phyloP scores from a whole-genome alignment of 768 basidiomycete genomes.

The Amanita jacksonii region DNA sequence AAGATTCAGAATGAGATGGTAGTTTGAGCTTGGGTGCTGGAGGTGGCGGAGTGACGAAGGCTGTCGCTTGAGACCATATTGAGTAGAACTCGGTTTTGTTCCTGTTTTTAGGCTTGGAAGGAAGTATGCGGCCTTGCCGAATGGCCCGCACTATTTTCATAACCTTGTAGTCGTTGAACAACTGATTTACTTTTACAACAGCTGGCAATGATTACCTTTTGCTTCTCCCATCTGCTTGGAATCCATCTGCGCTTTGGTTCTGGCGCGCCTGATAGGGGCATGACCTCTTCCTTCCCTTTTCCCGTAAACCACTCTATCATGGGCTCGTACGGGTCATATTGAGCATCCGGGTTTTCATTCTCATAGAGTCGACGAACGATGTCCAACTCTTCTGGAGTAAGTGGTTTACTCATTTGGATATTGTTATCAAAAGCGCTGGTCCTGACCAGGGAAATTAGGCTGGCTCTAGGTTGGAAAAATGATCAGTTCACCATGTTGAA shows the following conservation, averaged over 20 bases:
- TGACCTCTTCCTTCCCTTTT: slow-evolving; percentile 87
- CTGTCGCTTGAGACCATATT: slow-evolving; percentile 81
- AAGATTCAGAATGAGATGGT: slow-evolving; percentile 93
- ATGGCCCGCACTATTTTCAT: slow-evolving; percentile 99
- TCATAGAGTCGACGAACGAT: slow-evolving; percentile 87
- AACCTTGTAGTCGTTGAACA: slow-evolving; percentile 39
- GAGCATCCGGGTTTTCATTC: slow-evolving; percentile 84
- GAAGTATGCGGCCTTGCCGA: slow-evolving; percentile 87
- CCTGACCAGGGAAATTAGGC: slow-evolving; percentile 32
- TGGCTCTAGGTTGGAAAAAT: not conserved
- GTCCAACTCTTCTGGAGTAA: slow-evolving; percentile 87
- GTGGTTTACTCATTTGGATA: slow-evolving; percentile 73
- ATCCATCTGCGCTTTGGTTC: slow-evolving; percentile 97
- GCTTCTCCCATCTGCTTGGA: slow-evolving; percentile 98
- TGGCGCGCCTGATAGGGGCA: slow-evolving; percentile 85
- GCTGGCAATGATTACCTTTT: slow-evolving; percentile 57
- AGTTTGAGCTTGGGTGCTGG: slow-evolving; percentile 87
- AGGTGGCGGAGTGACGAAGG: slow-evolving; percentile 73
- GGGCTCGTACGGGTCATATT: slow-evolving; percentile 88
- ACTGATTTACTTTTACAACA: not conserved
- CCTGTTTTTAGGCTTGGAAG: slow-evolving; percentile 76
- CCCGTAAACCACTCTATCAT: slow-evolving; percentile 97
- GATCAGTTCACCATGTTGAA: slow-evolving; percentile 61
- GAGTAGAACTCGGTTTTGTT: slow-evolving; percentile 68
- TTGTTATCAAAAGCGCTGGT: slow-evolving; percentile 90